These are phyloP conservation scores for Aspergillus tanneri DNA, from an alignment of 2,329 filamentous ascomycete species.

Conservation along the genomic window DNA sequence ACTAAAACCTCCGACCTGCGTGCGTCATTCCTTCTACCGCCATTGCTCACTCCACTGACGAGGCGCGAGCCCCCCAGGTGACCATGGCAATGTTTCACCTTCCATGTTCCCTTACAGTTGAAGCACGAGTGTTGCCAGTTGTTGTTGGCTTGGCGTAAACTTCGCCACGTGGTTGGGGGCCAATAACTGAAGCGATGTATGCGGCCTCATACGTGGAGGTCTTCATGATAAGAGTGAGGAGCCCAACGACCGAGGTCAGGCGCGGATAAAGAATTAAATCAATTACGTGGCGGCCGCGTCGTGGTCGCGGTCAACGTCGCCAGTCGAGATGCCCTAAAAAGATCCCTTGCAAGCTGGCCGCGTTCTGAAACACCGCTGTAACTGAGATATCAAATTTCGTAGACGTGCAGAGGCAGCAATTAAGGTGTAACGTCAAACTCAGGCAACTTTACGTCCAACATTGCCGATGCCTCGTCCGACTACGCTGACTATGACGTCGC, in stretches of 20 bases:
- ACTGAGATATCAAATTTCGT: slow-evolving; percentile 7
- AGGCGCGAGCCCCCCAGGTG: background rate
- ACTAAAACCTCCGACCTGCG: background rate
- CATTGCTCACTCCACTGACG: background rate
- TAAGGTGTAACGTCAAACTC: slow-evolving; percentile 22
- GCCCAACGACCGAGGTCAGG: slow-evolving; percentile 3
- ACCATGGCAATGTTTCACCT: background rate
- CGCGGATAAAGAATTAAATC: background rate
- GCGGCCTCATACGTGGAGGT: background rate
- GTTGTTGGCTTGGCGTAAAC: slow-evolving; percentile 15
- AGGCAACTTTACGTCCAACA: slow-evolving; percentile 84
- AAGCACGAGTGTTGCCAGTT: slow-evolving; percentile 4
- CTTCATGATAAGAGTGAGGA: background rate
- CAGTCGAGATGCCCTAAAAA: too few species aligned
- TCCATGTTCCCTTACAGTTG: slow-evolving; percentile 1
- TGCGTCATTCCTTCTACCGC: background rate
- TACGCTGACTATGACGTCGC: slow-evolving; percentile 80
- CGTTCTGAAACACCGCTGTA: slow-evolving; percentile 16
- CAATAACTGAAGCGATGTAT: slow-evolving; percentile 10
- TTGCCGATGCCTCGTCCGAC: slow-evolving; percentile 94
- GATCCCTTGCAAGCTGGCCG: slow-evolving; percentile 10
- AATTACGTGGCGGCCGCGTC: slow-evolving; percentile 1
- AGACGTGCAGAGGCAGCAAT: background rate
- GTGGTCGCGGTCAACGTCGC: too few species aligned
- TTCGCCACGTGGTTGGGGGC: slow-evolving; percentile 16